Conservation (phyloP, 2,329 filamentous ascomycete species). For the Microascus cirrosus region DNA sequence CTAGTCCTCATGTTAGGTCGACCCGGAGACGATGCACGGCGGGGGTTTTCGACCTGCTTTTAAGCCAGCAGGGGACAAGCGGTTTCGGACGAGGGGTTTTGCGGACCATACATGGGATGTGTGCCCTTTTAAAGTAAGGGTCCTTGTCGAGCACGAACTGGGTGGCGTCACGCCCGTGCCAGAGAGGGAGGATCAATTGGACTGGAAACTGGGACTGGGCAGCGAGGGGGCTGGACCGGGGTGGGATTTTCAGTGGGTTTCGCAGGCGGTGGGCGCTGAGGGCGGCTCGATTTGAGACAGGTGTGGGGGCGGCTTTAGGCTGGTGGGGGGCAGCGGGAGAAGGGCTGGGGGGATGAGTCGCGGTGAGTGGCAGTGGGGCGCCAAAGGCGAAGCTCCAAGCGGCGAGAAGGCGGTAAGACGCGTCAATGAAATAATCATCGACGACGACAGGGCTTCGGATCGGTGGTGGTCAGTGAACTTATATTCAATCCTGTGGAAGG, state of each 20-base stretch:
- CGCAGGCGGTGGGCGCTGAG: background rate
- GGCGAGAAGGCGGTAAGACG: too few relatives aligned
- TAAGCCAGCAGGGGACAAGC: too few relatives aligned
- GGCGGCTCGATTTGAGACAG: too few relatives aligned
- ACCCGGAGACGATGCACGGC: slow-evolving; percentile 4
- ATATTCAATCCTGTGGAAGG: too few relatives aligned
- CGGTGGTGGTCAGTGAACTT: too few relatives aligned
- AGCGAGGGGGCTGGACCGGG: background rate
- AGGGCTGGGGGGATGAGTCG: background rate
- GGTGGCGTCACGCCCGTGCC: too few relatives aligned
- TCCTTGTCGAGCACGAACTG: too few relatives aligned
- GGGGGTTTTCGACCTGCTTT: background rate
- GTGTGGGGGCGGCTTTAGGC: background rate
- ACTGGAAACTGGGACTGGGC: background rate
- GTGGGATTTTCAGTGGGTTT: background rate
- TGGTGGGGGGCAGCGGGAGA: background rate
- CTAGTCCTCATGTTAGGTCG: background rate
- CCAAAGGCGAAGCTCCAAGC: background rate
- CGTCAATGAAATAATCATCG: too few relatives aligned
- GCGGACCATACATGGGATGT: too few relatives aligned
- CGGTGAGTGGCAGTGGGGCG: background rate
- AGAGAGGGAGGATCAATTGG: background rate
- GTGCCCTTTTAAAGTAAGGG: too few relatives aligned
- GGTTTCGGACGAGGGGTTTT: too few relatives aligned
- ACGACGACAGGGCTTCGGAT: too few relatives aligned